Evolutionary conservation across 2,329 filamentous ascomycete species (phyloP), one percentile per base, ranked within the genome.

Genomic region (Chaetomiaceae sp.): DNA sequence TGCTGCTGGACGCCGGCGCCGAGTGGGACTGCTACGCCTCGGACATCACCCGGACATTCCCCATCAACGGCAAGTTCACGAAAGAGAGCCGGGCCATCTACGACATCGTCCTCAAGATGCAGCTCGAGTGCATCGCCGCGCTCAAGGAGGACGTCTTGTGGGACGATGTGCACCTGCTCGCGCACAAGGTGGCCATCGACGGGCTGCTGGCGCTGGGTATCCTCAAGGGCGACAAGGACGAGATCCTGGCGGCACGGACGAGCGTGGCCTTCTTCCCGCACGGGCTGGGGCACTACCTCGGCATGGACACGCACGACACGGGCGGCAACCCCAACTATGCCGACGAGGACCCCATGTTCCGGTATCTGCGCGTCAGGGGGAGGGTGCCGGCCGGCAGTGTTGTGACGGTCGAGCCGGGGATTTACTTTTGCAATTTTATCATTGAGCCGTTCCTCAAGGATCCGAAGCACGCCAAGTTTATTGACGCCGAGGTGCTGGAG

Each of bases 371-470:
- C 40, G 85, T 95, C 36, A 77, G 94, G 49, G 86, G 88, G 12
- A 78, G 72, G 20, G 70, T 96, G 44, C 89, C 90, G 0, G 85
- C 84, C 0, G 87, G 88, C 7, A 86, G 86, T 46, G 89, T 99
- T 22, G 85, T 99, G 49, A 99, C 94, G 0, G 92, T 97, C 36
- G 94, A 99, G 75, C 94, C 94, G 12, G 94, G 94, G 44, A 84
- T 92, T 58, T 96, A 96, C 72, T 96, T 96, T 70, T 95, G 89
- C 71, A 81, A 83, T 19, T 96, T 91, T 67, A 95, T 95, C 59
- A 88, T 96, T 57, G 81, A 86, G 40, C 88, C 90, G 0, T 94
- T 87, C 66, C 75, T 95, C 12, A 77, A 83, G 44, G 83, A 91
- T 59, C 82, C 87, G 0, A 79, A 82, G 44, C 83, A 91, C 64